Evolutionary conservation across 1,284 basidiomycete genomes (phyloP), one percentile per base, ranked within the genome.

Genomic region (Ceratobasidium sp.): DNA sequence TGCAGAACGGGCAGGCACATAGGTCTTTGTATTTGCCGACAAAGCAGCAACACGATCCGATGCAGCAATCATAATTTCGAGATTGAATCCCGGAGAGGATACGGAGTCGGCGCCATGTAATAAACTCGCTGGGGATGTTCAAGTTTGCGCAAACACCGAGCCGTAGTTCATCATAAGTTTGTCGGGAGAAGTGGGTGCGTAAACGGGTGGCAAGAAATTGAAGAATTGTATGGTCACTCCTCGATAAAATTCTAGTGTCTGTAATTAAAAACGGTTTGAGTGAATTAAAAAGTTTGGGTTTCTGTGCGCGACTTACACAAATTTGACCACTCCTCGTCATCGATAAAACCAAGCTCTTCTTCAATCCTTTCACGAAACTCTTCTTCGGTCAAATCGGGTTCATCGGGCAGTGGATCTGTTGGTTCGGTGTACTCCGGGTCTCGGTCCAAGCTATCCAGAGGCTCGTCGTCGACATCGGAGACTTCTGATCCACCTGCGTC

Each of bases 41-140:
- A 65, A 79, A 84, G 5, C 81, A 82, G 11, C 80, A 66, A 66
- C 83, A 85, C 0, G 79, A 76, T 37, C 83, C 80, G 1, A 74
- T 51, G 65, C 83, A 84, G 82, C 84, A 84, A 62, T 84, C 79
- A 9, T 79, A 63, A 27, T 6, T 24, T 14, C 29, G 31, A 41
- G 61, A 39, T 16, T 63, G 24, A 4, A 63, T 34, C 6, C 61
- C 61, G 41, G 31, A 63, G n/a, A 63, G 61, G 14, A 39, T 39
- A 22, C 39, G 34, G 41, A 63, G 39, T 19, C 61, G 61, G 13
- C 59, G 59, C 37, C 39, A 62, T 1, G 59, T 41, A 43, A 62
- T 24, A 43, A 62, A 62, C 7, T 62, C 59, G 59, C 59, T 62
- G 13, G 59, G 59, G 59, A 62, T 16, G 6, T 43, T 24, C 8